phyloP scores from a whole-genome alignment of 1,139 yeast genomes.

The Hyphopichia pseudoburtonii region DNA sequence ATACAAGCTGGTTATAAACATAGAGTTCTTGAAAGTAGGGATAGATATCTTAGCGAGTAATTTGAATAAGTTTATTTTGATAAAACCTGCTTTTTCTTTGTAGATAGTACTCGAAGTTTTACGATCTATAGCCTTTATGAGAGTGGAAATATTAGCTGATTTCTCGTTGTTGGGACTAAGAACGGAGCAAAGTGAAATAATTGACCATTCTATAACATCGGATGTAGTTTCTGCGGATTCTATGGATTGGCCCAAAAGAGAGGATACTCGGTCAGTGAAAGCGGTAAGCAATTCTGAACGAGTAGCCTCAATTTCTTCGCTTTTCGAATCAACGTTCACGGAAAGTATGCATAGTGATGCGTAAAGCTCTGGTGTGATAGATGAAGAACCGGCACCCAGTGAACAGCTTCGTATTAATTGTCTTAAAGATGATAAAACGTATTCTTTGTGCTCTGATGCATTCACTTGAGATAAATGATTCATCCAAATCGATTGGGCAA shows the following conservation, averaged over 20 bases:
- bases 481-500: slow-evolving; percentile 30
- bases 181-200: slow-evolving; percentile 5
- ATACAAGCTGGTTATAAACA: slow-evolving; percentile 19
- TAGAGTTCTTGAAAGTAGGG: slow-evolving; percentile 10
- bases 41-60: slow-evolving; percentile 21
- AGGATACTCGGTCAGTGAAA: neutral
- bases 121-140: slow-evolving; percentile 8
- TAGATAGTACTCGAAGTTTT: slow-evolving; percentile 2
- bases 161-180: neutral
- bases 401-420: slow-evolving; percentile 7
- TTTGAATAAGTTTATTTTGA: slow-evolving; percentile 25
- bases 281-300: neutral
- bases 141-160: slow-evolving; percentile 1
- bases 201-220: slow-evolving; percentile 6
- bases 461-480: slow-evolving; percentile 27
- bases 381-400: slow-evolving; percentile 3
- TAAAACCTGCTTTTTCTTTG: slow-evolving; percentile 2
- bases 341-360: slow-evolving; percentile 12
- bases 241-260: neutral
- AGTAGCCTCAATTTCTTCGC: neutral
- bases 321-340: neutral
- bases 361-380: slow-evolving; percentile 14
- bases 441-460: slow-evolving; percentile 14
- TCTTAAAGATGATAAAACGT: slow-evolving; percentile 14
- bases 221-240: neutral